Evolutionary conservation across 306 rosid genomes (phyloP).

Genomic region (Vicia faba): DNA sequence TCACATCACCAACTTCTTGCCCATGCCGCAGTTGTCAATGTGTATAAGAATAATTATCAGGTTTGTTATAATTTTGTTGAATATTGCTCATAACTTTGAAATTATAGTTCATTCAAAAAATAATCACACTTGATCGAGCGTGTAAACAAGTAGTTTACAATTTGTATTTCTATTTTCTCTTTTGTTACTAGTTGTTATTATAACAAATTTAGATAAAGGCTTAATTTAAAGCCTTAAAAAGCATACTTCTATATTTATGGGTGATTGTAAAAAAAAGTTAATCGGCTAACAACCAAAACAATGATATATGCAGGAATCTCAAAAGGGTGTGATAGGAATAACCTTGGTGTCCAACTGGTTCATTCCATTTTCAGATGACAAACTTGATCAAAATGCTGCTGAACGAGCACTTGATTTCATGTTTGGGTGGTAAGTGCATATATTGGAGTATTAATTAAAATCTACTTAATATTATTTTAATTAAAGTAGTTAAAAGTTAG

Average conservation of each 20-base stretch:
- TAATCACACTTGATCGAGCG: too few relatives aligned
- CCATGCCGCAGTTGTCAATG: conserved; percentile 51
- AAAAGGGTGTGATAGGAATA: conserved; percentile 67
- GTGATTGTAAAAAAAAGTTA: neutral
- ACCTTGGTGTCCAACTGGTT: conserved; percentile 49
- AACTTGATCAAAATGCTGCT: conserved; percentile 46
- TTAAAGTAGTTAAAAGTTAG: too few relatives aligned
- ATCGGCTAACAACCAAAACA: neutral
- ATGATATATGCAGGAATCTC: conserved; percentile 47
- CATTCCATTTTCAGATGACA: conserved; percentile 42
- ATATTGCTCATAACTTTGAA: too few relatives aligned
- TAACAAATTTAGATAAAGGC: too few relatives aligned
- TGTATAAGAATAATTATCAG: conserved; percentile 49
- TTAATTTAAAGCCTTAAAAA: neutral
- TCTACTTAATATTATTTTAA: too few relatives aligned
- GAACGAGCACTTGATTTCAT: conserved; percentile 57
- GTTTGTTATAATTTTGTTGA: conserved; percentile 1
- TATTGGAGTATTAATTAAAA: too few relatives aligned
- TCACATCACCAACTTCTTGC: conserved; percentile 57
- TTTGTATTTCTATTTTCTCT: too few relatives aligned
- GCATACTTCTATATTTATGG: neutral
- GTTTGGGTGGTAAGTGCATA: conserved; percentile 62
- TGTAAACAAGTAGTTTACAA: too few relatives aligned
- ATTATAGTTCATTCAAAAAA: too few relatives aligned
- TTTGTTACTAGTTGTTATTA: too few relatives aligned